Evolutionary conservation across 2,329 filamentous ascomycete species (phyloP), one percentile per base, ranked within the genome.

Genomic region (Hymenoscyphus linearis): DNA sequence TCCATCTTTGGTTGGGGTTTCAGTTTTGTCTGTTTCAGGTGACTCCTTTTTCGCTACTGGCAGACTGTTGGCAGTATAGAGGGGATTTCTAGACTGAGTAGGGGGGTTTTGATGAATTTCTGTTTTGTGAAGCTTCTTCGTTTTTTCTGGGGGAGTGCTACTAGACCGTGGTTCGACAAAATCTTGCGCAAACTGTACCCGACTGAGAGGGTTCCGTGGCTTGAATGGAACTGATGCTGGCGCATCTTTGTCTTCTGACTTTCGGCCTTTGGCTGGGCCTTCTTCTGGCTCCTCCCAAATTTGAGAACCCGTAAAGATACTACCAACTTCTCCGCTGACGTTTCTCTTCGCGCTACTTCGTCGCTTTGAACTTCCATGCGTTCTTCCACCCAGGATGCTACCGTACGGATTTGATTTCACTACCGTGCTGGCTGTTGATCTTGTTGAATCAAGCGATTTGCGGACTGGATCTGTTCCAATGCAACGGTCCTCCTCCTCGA

Each of bases 71-170:
- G 81, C 85, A 2, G 84, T 91, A 75, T 97, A 97, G 18, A 80
- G 82, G 4, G 92, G 86, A 71, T 96, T 91, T 62, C 88, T 85
- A 53, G 91, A 93, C 71, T 95, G 92, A 22, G 85, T 86, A 0
- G 91, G 91, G 18, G 91, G 86, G 69, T 96, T 96, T 68, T 84
- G 88, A 74, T 96, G 84, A 61, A 96, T 95, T 73, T 97, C 91
- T 60, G 87, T 82, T 25, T 80, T 74, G 69, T 62, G 68, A 68
- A 66, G 77, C 70, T 74, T 76, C 54, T 69, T 74, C 62, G 69
- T 76, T 47, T 78, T 71, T 60, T 76, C 75, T 22, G 76, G 75
- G 40, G 79, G 73, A 27, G 73, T 76, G 55, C 76, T 77, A 70
- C 75, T 74, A 74, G 78, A 69, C 73, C 74, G 64, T 78, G 77